Evolutionary conservation across 176 grass and related monocot species (phyloP).

Genomic region (Rhynchospora tenuis): DNA sequence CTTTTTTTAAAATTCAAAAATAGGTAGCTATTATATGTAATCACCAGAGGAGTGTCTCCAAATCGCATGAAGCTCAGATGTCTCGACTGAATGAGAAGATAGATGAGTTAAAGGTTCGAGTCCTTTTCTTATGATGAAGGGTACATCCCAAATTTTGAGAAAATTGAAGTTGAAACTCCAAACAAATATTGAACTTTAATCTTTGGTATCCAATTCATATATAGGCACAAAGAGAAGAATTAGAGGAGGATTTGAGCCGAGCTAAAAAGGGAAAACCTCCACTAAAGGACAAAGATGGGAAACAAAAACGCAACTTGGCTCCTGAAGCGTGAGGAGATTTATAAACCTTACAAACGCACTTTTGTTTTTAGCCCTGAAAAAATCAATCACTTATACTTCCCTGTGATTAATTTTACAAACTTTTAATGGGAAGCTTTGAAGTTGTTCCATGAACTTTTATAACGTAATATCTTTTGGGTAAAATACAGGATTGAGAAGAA

Average conservation of each 20-base stretch:
- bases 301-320: constrained; percentile 64
- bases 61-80: constrained; percentile 93
- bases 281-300: constrained; percentile 81
- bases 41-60: constrained; percentile 93
- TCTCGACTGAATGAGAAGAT: constrained; percentile 85
- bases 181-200: constrained; percentile 3
- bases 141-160: background rate
- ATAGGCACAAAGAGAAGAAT: constrained; percentile 62
- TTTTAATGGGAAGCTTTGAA: background rate
- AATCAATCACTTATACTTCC: background rate
- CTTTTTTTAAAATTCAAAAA: background rate
- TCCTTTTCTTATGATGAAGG: constrained; percentile 4
- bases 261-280: constrained; percentile 68
- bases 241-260: constrained; percentile 70
- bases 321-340: constrained; percentile 60
- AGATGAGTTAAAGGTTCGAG: constrained; percentile 70
- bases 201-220: constrained; percentile 12
- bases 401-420: background rate
- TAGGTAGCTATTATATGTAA: constrained; percentile 99
- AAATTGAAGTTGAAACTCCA: background rate
- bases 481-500: constrained; percentile 75
- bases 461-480: background rate
- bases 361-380: background rate
- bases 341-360: background rate
- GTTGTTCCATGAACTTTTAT: background rate